Base-by-base conservation (phyloP, 2,329 filamentous ascomycete genomes). In the Lecanicillium sp. region DNA sequence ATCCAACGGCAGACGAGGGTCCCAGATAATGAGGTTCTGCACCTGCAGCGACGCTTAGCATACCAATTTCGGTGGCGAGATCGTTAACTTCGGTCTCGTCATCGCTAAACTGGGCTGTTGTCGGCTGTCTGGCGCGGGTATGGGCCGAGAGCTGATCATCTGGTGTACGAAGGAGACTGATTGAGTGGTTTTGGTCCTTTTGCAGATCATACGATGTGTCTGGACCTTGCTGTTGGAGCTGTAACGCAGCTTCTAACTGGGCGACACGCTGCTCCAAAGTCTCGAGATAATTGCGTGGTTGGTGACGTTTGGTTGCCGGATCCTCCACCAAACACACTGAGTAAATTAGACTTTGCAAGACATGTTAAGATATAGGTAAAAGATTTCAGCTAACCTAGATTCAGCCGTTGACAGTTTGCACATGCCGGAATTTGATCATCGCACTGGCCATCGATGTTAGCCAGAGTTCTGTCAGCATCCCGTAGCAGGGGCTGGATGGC, bases 21-120 rank as follows among this genome's bases (percentile, higher is more conserved):
- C 34, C 34, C 12, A 36, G 34, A 29, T 36, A 36, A 17, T 36
- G 34, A 13, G 34, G 34, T 22, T 36, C 34, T 9, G 34, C 19
- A 17, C 34, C 34, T 13, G 34, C 34, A 17, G 34, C 34, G 13
- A 36, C 20, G 13, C 34, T 36, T 22, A 36, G 15, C 34, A 36
- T 7, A n/a, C 34, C 34, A 19, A 36, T n/a, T 18, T 36, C 17
- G 4, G 34, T 36, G 34, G 34, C 34, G 4, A 36, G 20, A 17
- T 27, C 34, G 12, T 17, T 17, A 10, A 36, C 25, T 15, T 33
- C 31, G 5, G 12, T 18, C 5, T 14, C 14, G 14, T 33, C 17
- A 14, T 25, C 17, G 27, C 17, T 14, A 11, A 19, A 10, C 8
- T 36, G 15, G 15, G 22, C 25, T 13, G 13, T 13, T 13, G 25